Evolutionary conservation across 2,329 filamentous ascomycete genomes (phyloP).

Genomic region (Ilyonectria robusta): DNA sequence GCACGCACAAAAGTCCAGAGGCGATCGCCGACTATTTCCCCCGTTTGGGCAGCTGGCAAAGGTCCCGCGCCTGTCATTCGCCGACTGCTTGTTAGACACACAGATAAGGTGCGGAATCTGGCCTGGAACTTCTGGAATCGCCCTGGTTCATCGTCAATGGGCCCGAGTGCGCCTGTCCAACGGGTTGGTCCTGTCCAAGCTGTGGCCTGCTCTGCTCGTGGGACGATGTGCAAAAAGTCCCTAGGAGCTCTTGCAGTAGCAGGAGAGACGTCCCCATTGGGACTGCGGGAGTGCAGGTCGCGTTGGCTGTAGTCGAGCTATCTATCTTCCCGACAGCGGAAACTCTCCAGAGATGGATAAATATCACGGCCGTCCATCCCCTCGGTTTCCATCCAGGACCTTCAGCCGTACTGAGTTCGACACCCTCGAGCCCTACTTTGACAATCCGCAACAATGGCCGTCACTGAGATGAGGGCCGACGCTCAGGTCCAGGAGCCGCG

Average conservation of each 20-base stretch:
- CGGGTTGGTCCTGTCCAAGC: neutral
- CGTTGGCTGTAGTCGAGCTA: neutral
- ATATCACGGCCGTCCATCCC: conserved; percentile 13
- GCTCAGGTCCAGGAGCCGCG: neutral
- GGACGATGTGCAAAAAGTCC: conserved; percentile 21
- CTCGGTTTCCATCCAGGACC: conserved; percentile 2
- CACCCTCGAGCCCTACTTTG: neutral
- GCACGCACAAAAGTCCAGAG: conserved; percentile 12
- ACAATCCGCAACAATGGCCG: conserved; percentile 9
- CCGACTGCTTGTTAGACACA: neutral
- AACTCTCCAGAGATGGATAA: conserved; percentile 4
- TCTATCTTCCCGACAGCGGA: neutral
- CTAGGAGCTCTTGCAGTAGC: neutral
- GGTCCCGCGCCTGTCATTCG: neutral
- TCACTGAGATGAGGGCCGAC: neutral
- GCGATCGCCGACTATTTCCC: conserved; percentile 9
- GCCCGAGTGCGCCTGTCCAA: neutral
- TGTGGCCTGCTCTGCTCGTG: conserved; percentile 4
- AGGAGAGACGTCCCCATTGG: neutral
- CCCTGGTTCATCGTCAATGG: neutral
- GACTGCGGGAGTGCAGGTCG: neutral
- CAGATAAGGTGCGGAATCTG: conserved; percentile 25
- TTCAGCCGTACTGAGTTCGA: neutral
- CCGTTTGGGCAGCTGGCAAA: conserved; percentile 27
- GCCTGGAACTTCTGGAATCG: conserved; percentile 21